Base-by-base conservation (phyloP, 768 basidiomycete species). In the Cystoderma amianthinum region DNA sequence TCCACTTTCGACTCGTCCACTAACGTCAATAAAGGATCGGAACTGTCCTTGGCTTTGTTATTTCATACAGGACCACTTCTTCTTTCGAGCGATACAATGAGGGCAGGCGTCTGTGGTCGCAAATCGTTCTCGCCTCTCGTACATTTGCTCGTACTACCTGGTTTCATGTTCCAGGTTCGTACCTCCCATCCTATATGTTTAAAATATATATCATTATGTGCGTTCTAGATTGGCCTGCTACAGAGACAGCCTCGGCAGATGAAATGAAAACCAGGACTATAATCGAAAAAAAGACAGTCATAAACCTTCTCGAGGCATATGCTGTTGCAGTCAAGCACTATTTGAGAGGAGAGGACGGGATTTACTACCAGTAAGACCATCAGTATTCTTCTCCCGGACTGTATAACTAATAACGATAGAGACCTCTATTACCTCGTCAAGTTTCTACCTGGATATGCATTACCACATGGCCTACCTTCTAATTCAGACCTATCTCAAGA, bases 1-100 rank as follows among this genome's bases (percentile, higher is more conserved):
- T 6, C 16, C 16, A 36, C 7, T 7, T 7, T 17, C 17, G 25
- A 28, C 16, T 19, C 9, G 18, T 36, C 9, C 17, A 9, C 12
- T 36, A 7, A 9, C 17, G 7, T 19, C 7, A 36, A 36, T 30
- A 18, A 12, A 71, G 63, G 15, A 48, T 69, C 36, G 70, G 84
- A 69, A 83, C 81, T 3, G 79, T 85, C 1, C 65, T 85, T 17
- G 84, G 83, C 69, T 85, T 85, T 48, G 74, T 85, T 24, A 76
- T 85, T 39, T 81, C 81, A 0, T 83, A 82, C 55, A 57, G 82
- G 44, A 84, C 82, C 7, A 84, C 80, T 9, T 78, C 82, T 3
- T 81, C 80, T 28, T 84, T 82, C 49, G 82, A 84, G 55, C 64
- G 81, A n/a, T 85, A 85, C 57, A 85, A 85, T 42, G 83, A 86